These are phyloP conservation scores for Phragmites australis DNA, from an alignment of 176 grass and related monocot genomes.

Conservation along the genomic window DNA sequence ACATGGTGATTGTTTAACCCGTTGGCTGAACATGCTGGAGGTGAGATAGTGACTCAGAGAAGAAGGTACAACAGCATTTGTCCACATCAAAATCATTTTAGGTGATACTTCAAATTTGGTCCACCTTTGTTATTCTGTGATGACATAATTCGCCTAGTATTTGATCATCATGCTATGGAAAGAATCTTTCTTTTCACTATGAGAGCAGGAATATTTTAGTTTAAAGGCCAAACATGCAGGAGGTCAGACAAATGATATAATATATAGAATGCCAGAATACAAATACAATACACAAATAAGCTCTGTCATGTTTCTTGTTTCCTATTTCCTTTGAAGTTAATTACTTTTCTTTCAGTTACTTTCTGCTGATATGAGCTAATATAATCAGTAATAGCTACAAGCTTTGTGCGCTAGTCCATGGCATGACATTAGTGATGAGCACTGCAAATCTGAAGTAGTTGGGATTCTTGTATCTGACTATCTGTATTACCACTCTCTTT, in stretches of 20 bases:
- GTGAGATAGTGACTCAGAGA: slow-evolving; percentile 14
- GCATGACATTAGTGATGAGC: slow-evolving; percentile 7
- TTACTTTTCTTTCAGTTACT: slow-evolving; percentile 6
- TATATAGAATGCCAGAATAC: neutral
- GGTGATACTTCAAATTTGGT: slow-evolving; percentile 17
- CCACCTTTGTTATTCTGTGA: slow-evolving; percentile 11
- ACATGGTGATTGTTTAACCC: slow-evolving; percentile 11
- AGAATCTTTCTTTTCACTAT: neutral
- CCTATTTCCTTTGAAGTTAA: neutral
- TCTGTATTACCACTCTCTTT: slow-evolving; percentile 6
- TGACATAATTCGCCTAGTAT: slow-evolving; percentile 8
- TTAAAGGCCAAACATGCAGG: slow-evolving; percentile 26
- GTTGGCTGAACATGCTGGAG: slow-evolving; percentile 14
- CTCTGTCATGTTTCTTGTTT: neutral
- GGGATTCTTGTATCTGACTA: slow-evolving; percentile 16
- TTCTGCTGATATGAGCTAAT: slow-evolving; percentile 1
- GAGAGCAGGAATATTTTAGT: neutral
- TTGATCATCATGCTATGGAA: slow-evolving; percentile 1
- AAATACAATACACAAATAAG: neutral
- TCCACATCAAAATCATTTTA: slow-evolving; percentile 15
- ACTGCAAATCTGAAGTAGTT: slow-evolving; percentile 43
- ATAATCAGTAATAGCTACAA: neutral
- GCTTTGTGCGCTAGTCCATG: neutral
- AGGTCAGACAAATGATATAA: slow-evolving; percentile 16
- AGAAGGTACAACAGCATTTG: neutral